Conservation (phyloP, 1,139 yeast genomes). For the Hanseniaspora uvarum region DNA sequence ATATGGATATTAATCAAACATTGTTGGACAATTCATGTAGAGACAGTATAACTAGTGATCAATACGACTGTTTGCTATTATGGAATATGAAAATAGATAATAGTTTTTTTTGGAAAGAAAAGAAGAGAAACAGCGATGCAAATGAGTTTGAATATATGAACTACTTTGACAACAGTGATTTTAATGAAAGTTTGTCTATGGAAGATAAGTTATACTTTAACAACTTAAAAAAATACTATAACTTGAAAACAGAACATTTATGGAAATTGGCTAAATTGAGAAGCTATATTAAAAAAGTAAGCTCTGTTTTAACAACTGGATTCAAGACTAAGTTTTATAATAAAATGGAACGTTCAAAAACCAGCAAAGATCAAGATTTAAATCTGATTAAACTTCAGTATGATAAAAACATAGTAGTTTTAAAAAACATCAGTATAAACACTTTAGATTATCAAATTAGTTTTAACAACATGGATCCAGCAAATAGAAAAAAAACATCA, state of each 20-base stretch:
- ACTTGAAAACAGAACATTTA: conserved; percentile 57
- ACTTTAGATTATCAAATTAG: neutral
- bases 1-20: conserved; percentile 58
- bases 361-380: neutral
- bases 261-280: conserved; percentile 74
- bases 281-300: conserved; percentile 56
- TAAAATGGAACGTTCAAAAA: conserved; percentile 18
- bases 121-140: conserved; percentile 33
- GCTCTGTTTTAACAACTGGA: conserved; percentile 26
- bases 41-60: conserved; percentile 55
- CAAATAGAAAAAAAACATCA: neutral
- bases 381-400: neutral
- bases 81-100: conserved; percentile 57
- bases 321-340: conserved; percentile 18
- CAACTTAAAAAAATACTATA: conserved; percentile 51
- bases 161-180: conserved; percentile 20
- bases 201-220: conserved; percentile 73
- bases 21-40: conserved; percentile 51
- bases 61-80: conserved; percentile 54
- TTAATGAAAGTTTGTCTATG: conserved; percentile 31
- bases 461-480: neutral
- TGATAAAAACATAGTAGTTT: neutral
- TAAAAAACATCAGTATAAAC: neutral
- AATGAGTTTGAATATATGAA: conserved; percentile 33
- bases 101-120: conserved; percentile 67